Evolutionary conservation across 768 basidiomycete genomes (phyloP), one percentile per base, ranked within the genome.

Genomic region (Tylopilus plumbeoviolaceoides): DNA sequence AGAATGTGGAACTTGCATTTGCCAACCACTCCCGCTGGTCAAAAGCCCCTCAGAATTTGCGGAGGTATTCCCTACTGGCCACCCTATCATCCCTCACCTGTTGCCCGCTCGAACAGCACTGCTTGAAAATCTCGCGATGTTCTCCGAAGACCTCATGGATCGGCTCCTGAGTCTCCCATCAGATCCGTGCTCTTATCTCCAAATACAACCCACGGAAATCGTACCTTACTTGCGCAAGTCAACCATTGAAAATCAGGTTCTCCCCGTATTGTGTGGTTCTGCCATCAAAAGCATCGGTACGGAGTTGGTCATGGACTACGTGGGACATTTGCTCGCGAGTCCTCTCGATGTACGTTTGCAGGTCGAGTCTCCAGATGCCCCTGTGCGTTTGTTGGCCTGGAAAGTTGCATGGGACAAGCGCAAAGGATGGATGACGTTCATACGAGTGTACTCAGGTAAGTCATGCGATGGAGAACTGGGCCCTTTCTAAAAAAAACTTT

Each of bases 351-450:
- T 88, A 10, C 65, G 69, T 27, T 74, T 78, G 47, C 74, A 77
- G 40, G 60, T 59, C 14, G 79, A 80, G 57, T 64, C 63, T 17
- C 59, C 68, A 21, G 79, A 79, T 49, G 64, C 77, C 0, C 81
- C 83, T 1, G 62, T 88, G 21, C 82, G 79, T 33, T 67, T 85
- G 57, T 73, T 94, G 25, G 91, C 88, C 3, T 94, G 92, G 91
- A 94, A 94, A 65, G 91, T 94, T 20, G 77, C 74, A 28, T 92
- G 90, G 91, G 90, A 94, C 62, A 83, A 83, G 53, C 80, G 73
- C 51, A 79, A 78, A 59, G 91, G 91, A 21, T 94, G 91, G 91
- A 91, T 94, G 90, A 93, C 91, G 2, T 94, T 91, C 64, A 85
- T 94, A 36, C 78, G 91, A 23, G 81, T 94, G 18, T 94, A 94